Percentiles rank a stretch among this genome's conserved stretches.
phyloP scores from a whole-genome alignment of 2,329 filamentous ascomycete genomes.

The Cytospora mali region DNA sequence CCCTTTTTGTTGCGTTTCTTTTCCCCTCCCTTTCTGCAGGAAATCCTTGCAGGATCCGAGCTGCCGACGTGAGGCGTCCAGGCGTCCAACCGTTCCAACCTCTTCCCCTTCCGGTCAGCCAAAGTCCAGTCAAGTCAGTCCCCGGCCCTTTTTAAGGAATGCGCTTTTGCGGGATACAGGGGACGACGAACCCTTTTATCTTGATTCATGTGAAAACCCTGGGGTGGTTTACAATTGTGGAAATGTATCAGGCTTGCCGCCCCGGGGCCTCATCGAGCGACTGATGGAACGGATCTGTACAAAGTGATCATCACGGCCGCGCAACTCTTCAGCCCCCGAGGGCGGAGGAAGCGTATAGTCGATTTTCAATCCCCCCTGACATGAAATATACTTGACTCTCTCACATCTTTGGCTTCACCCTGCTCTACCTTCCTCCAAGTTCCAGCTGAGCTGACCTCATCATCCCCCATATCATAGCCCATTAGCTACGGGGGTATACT shows the following conservation, averaged over 20 bases:
- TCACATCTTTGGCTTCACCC: not conserved
- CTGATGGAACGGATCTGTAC: not conserved
- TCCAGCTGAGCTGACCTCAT: not conserved
- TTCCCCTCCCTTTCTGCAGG: not conserved
- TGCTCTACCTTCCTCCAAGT: not conserved
- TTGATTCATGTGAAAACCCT: too few species aligned
- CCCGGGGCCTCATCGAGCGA: too few species aligned
- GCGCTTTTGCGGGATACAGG: too few species aligned
- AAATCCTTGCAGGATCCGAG: not conserved
- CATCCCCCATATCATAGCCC: constrained; percentile 3
- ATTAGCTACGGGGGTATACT: constrained; percentile 2
- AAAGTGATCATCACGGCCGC: not conserved
- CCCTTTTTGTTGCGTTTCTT: not conserved
- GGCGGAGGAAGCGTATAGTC: not conserved
- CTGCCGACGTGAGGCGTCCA: too few species aligned
- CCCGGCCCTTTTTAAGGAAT: too few species aligned
- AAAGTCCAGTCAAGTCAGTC: too few species aligned
- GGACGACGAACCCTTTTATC: too few species aligned
- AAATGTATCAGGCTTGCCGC: too few species aligned
- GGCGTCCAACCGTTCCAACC: too few species aligned
- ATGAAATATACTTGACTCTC: not conserved
- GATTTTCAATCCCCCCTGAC: not conserved
- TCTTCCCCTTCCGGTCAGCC: too few species aligned
- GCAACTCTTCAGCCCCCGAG: not conserved
- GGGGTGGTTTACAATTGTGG: too few species aligned